Conservation (phyloP, 768 basidiomycete species). For the Macrolepiota dolichaula region DNA sequence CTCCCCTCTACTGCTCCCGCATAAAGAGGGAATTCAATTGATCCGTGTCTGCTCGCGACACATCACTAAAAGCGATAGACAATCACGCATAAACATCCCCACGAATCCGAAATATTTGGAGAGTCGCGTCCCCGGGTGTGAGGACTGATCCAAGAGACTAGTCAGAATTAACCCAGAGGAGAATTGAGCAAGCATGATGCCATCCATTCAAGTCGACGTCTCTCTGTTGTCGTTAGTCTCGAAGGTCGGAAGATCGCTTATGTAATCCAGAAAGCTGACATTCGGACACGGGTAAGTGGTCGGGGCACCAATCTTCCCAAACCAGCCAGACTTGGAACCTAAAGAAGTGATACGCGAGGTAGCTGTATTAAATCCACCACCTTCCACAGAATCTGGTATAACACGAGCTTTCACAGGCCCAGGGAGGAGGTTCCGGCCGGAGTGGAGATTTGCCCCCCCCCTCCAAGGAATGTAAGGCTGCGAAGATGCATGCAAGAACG, state of each 20-base stretch:
- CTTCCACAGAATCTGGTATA: too few species aligned
- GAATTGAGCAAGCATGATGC: background rate
- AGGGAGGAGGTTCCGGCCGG: background rate
- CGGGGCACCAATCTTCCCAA: background rate
- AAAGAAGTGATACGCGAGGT: constrained; percentile 4
- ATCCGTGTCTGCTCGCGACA: background rate
- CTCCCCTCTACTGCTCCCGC: background rate
- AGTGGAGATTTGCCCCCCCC: background rate
- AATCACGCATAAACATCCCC: background rate
- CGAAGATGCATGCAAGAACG: background rate
- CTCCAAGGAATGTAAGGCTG: background rate
- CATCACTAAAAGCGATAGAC: background rate
- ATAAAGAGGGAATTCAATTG: background rate
- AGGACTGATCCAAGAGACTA: too few species aligned
- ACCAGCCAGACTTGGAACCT: background rate
- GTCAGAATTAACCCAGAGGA: background rate
- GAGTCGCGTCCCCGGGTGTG: background rate
- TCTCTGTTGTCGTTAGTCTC: background rate
- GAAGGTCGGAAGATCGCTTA: background rate
- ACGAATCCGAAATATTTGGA: background rate
- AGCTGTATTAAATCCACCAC: background rate
- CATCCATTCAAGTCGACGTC: background rate
- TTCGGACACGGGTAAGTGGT: constrained; percentile 6
- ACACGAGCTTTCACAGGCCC: background rate
- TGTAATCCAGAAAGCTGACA: background rate